Percentiles rank a stretch among this genome's conserved stretches.
Evolutionary conservation across 306 rosid genomes (phyloP).

Genomic region (Lithocarpus polystachyus): DNA sequence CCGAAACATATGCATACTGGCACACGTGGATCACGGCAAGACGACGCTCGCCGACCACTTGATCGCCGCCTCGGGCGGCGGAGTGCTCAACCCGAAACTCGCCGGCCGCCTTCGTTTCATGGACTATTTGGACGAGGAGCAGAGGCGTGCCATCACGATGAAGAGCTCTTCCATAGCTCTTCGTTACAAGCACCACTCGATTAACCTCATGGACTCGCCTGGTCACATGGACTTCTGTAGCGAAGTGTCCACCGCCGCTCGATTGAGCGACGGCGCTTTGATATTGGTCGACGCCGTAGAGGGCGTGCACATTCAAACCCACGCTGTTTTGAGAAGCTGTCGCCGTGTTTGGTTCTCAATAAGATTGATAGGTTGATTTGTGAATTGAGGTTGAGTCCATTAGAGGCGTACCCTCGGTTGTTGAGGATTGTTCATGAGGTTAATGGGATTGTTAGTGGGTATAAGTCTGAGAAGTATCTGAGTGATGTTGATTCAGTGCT

Average conservation of each 20-base stretch:
- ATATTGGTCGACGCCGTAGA: conserved; percentile 85
- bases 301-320: conserved; percentile 92
- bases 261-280: conserved; percentile 81
- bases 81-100: conserved; percentile 70
- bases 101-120: conserved; percentile 84
- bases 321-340: conserved; percentile 75
- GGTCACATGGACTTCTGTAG: conserved; percentile 94
- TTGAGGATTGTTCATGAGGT: conserved; percentile 74
- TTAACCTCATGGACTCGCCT: conserved; percentile 87
- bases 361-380: conserved; percentile 78
- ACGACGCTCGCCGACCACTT: conserved; percentile 91
- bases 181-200: conserved; percentile 32
- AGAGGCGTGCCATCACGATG: conserved; percentile 88
- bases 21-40: conserved; percentile 95
- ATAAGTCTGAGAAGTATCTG: conserved; percentile 68
- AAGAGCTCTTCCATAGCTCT: conserved; percentile 80
- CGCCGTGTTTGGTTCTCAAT: conserved; percentile 80
- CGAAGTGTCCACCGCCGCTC: conserved; percentile 91
- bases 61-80: conserved; percentile 61
- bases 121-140: conserved; percentile 90
- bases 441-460: conserved; percentile 77
- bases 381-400: conserved; percentile 66
- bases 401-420: conserved; percentile 64
- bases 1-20: conserved; percentile 79
- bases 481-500: conserved; percentile 76